Conservation (phyloP, 345 rosid genomes). For the Pistacia vera region DNA sequence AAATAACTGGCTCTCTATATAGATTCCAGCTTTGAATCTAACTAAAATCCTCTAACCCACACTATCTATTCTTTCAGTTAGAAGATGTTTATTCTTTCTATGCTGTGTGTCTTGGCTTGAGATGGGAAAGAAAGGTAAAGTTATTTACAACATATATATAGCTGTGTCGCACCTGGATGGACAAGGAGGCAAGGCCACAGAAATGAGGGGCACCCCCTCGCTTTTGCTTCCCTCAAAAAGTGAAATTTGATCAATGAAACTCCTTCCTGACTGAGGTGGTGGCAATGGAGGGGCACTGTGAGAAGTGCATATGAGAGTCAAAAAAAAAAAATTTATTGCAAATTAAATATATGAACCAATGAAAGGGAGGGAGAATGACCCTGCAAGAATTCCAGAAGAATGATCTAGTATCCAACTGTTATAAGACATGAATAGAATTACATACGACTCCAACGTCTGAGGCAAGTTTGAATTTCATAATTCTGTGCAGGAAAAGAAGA, state of each 20-base stretch:
- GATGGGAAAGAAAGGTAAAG: background rate
- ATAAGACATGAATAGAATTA: background rate
- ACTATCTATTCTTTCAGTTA: no score
- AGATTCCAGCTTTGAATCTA: no score
- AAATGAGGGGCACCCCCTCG: conserved; percentile 73
- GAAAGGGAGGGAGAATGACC: background rate
- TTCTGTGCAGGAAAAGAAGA: background rate
- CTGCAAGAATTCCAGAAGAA: background rate
- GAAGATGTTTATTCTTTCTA: no score
- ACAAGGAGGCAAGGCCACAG: conserved; percentile 70
- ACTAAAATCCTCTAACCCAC: no score
- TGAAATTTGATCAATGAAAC: no score
- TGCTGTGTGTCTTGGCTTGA: background rate
- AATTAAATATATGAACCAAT: conserved; percentile 21
- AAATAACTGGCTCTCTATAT: no score
- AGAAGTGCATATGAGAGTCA: background rate
- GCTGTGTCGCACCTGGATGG: conserved; percentile 66
- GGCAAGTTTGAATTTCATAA: background rate
- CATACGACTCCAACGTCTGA: background rate
- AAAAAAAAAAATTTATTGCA: conserved; percentile 26
- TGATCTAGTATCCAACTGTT: background rate
- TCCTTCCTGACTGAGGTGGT: no score
- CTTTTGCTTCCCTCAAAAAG: no score
- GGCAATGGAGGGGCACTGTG: no score
- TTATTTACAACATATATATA: background rate